Base-by-base conservation (phyloP, 2,329 filamentous ascomycete species). In the Aspergillus costaricaensis region DNA sequence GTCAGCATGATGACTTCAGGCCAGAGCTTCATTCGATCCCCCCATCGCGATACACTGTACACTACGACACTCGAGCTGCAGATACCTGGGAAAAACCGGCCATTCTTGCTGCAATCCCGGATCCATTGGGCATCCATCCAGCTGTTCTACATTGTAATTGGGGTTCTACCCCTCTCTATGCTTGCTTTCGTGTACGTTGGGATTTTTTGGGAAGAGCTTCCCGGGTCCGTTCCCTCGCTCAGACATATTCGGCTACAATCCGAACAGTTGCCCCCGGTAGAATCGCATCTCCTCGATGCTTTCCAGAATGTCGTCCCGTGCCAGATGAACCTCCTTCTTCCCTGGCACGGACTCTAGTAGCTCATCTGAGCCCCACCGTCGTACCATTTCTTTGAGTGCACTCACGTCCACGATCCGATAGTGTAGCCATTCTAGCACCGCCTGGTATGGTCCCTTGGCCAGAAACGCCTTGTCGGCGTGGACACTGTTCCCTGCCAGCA, bases 341-440 rank as follows among this genome's bases (percentile, higher is more conserved):
- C 72, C 76, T 12, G 94, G 93, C 27, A 85, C 87, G 48, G 81
- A 80, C 58, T 80, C 79, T 62, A 90, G 71, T 8, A 91, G 74
- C 7, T 85, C 81, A n/a, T 81, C 74, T 1, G 83, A 82, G 47
- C 87, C 88, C 94, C 95, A 99, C 49, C 94, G 84, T 65, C 87
- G 85, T 17, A 88, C 90, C 21, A 91, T 93, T 80, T 99, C 95
- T 79, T 98, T 98, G 71, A 98, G 86, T 50, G 88, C 85, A 76
- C 92, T 97, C 57, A 98, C 92, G 74, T 99, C 95, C 51, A 98
- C 79, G 64, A 99, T 90, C 15, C 95, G 86, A 77, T 99, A 92
- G 77, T 96, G 91, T 66, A 99, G 80, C 76, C 95, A 86, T 59
- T 90, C 85, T 52, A 91, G 78, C 2, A 96, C 87, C 61, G 82